A percentile compares a stretch with the other conserved stretches of the same genome.
These are phyloP conservation scores for Mortierella sp. DNA, from an alignment of 371 early-diverging fungal species.

Conservation along the genomic window DNA sequence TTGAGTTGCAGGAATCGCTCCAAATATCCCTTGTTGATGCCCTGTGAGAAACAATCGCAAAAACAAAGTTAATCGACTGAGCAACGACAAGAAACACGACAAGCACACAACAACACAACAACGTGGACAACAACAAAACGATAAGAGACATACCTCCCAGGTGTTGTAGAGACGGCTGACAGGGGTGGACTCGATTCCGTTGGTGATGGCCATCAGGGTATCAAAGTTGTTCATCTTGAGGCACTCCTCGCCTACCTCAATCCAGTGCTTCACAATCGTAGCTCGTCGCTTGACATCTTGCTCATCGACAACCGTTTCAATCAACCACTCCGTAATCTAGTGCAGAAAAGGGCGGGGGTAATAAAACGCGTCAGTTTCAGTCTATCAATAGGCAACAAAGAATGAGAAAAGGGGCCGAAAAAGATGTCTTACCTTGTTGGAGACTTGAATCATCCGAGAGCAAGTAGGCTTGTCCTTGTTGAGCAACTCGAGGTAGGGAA, in stretches of 20 bases:
- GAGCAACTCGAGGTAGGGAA: conserved; percentile 85
- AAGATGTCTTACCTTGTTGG: conserved; percentile 28
- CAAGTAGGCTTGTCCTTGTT: conserved; percentile 80
- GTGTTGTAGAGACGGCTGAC: conserved; percentile 89
- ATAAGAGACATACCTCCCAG: conserved; percentile 75
- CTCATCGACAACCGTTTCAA: conserved; percentile 80
- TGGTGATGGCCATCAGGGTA: conserved; percentile 90
- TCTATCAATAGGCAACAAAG: neutral
- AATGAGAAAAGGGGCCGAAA: neutral
- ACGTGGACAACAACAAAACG: neutral
- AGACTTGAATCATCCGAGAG: conserved; percentile 72
- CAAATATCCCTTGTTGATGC: conserved; percentile 69
- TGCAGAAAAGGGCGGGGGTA: neutral
- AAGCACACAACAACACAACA: neutral
- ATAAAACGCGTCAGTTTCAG: neutral
- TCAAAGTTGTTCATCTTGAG: conserved; percentile 89
- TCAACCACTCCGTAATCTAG: conserved; percentile 79
- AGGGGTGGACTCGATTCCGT: conserved; percentile 90
- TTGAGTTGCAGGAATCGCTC: conserved; percentile 66
- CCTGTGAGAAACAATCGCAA: conserved; percentile 26
- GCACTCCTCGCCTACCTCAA: conserved; percentile 87
- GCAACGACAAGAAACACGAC: neutral
- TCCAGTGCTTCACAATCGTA: conserved; percentile 83
- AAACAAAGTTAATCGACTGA: conserved; percentile 4
- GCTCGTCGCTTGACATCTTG: conserved; percentile 84